phyloP scores from a whole-genome alignment of 257 asterid genomes.

The Ligustrum vulgare region DNA sequence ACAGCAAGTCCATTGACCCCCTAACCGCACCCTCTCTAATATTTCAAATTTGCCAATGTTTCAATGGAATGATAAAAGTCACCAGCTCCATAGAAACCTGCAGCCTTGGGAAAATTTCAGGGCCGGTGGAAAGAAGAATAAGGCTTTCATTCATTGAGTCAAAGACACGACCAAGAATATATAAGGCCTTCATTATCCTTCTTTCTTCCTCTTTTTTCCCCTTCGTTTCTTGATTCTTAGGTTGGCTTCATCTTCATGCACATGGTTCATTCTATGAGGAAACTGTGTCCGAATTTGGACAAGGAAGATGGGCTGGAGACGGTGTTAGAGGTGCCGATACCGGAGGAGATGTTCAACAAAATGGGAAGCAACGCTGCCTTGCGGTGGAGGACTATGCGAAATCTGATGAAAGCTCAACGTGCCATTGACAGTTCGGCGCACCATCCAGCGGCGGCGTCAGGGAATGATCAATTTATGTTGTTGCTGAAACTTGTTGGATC shows the following conservation, averaged over 20 bases:
- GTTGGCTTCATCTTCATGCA: slow-evolving; percentile 24
- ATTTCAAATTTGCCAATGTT: not conserved
- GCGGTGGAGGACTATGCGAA: slow-evolving; percentile 82
- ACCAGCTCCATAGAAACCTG: slow-evolving; percentile 1
- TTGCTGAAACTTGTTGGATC: slow-evolving; percentile 79
- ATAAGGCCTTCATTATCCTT: slow-evolving; percentile 6
- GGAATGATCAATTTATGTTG: slow-evolving; percentile 69
- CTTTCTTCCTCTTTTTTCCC: not conserved
- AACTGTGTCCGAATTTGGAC: slow-evolving; percentile 65
- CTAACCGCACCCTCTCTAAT: not conserved
- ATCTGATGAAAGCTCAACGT: slow-evolving; percentile 49
- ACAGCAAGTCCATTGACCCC: slow-evolving; percentile 18
- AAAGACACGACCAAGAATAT: not conserved
- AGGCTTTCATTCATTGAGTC: not conserved
- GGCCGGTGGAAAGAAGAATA: not conserved
- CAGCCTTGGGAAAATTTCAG: not conserved
- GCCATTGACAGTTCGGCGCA: slow-evolving; percentile 34
- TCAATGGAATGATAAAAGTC: not conserved
- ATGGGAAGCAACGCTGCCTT: slow-evolving; percentile 64
- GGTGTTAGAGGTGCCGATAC: slow-evolving; percentile 85
- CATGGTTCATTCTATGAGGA: slow-evolving; percentile 44
- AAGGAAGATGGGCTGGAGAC: slow-evolving; percentile 70
- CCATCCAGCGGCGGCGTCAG: slow-evolving; percentile 8
- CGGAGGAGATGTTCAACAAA: slow-evolving; percentile 75
- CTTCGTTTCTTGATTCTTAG: not conserved